Evolutionary conservation across 169 alveolate genomes (phyloP).

Genomic region (Fabrea salina): DNA sequence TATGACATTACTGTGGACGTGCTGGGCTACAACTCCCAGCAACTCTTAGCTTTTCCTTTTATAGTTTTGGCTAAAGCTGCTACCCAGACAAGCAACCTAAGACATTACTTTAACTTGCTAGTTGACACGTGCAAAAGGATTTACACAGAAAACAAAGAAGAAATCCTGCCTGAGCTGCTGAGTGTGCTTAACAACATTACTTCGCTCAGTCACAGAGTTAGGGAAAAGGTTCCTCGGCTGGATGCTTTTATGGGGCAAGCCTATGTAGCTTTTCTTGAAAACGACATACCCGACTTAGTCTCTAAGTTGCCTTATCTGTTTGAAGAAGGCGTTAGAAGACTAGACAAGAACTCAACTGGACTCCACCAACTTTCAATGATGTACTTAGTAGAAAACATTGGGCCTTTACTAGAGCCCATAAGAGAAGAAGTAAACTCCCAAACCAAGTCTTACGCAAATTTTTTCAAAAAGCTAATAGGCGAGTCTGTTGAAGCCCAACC

Average conservation of each 20-base stretch:
- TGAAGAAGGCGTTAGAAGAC: neutral
- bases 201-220: too few species aligned
- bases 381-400: too few species aligned
- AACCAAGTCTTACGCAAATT: too few species aligned
- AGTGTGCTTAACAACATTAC: too few species aligned
- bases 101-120: neutral
- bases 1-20: constrained; percentile 22
- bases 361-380: too few species aligned
- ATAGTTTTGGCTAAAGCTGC: neutral
- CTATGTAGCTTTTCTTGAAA: too few species aligned
- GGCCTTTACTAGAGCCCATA: too few species aligned
- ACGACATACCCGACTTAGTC: too few species aligned
- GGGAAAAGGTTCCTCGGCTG: too few species aligned
- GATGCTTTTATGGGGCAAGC: too few species aligned
- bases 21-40: constrained; percentile 11
- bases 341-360: too few species aligned
- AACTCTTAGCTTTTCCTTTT: neutral
- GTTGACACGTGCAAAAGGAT: constrained; percentile 17
- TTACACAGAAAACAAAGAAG: constrained; percentile 25
- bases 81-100: neutral
- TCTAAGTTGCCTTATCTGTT: neutral
- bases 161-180: neutral
- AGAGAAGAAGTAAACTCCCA: neutral
- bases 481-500: neutral
- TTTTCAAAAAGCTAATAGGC: neutral